phyloP scores from a whole-genome alignment of 2,329 filamentous ascomycete genomes.

The Mariannaea elegans region DNA sequence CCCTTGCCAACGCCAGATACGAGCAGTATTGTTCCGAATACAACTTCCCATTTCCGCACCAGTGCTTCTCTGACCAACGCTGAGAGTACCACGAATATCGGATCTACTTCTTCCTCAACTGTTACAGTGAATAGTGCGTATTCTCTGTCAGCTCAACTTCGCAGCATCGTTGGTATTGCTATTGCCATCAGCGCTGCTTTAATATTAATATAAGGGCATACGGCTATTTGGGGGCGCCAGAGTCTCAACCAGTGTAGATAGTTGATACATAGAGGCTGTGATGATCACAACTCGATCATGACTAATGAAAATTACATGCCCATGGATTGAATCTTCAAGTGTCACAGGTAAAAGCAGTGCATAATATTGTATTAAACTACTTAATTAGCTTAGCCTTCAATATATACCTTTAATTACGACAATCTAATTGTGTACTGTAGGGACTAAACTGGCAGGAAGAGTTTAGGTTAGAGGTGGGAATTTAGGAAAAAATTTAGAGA shows the following conservation, averaged over 20 bases:
- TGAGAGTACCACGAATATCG: not conserved
- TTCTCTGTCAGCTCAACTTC: not conserved
- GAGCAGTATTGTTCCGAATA: not conserved
- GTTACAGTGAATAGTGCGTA: not conserved
- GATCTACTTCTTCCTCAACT: not conserved
- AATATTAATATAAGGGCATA: not conserved
- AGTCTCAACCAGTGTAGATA: too few relatives aligned
- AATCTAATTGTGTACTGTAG: too few relatives aligned
- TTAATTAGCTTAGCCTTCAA: too few relatives aligned
- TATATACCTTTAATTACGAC: too few relatives aligned
- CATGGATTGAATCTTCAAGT: too few relatives aligned
- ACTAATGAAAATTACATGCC: too few relatives aligned
- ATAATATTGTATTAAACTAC: too few relatives aligned
- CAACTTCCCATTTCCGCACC: not conserved
- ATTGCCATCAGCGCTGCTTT: not conserved
- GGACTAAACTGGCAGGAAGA: too few relatives aligned
- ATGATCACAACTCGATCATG: not conserved
- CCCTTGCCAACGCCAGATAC: not conserved
- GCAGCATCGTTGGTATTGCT: not conserved
- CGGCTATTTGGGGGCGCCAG: not conserved
- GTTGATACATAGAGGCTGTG: not conserved
- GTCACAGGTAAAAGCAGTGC: too few relatives aligned
- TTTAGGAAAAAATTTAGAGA: too few relatives aligned
- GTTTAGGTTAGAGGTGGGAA: too few relatives aligned
- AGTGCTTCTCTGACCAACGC: not conserved